Evolutionary conservation across 2,329 filamentous ascomycete genomes (phyloP), one percentile per base, ranked within the genome.

Genomic region (Ophiostoma ulmi): DNA sequence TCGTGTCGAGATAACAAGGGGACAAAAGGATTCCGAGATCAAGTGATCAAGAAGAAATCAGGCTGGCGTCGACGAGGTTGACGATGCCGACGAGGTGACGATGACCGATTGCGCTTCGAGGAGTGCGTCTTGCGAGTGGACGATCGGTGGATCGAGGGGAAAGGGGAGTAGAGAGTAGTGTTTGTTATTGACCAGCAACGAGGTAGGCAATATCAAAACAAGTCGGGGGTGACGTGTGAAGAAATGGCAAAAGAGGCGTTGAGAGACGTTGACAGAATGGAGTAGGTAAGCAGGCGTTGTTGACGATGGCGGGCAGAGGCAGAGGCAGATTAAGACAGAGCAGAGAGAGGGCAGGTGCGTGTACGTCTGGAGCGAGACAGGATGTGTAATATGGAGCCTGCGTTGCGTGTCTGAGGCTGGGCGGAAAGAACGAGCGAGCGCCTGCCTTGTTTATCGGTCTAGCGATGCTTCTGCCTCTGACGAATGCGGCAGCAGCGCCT

Each of bases 261-360:
- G 55, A 63, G 52, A 63, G 26, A 63, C 8, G 17, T 48, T 48
- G 44, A 3, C 44, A 48, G 22, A 63, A 17, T 63, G 26, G 58
- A 31, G 61, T 64, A 63, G 52, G 58, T 63, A 63, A 63, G 58
- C 58, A 63, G n/a, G 58, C 35, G 61, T 36, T 64, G 31, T 64
- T 64, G 31, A 35, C 35, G 61, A 64, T 64, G 61, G 61, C 61
- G 61, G 61, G 61, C 61, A 22, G 58, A 61, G 61, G 52, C 52
- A 55, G n/a, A 22, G 22, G 2, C 2, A 31, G 31, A 4, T 4
- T 5, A 31, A 61, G 55, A 22, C 55, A 61, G 26, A 31, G 55
- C 10, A 31, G 26, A n/a, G 61, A 39, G 35, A 64, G 61, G 61
- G 61, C 61, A 64, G 61, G 35, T 64, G 61, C 61, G 61, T 64